Evolutionary conservation across 1,284 basidiomycete species (phyloP).

Genomic region (Ustilago vetiveriae): DNA sequence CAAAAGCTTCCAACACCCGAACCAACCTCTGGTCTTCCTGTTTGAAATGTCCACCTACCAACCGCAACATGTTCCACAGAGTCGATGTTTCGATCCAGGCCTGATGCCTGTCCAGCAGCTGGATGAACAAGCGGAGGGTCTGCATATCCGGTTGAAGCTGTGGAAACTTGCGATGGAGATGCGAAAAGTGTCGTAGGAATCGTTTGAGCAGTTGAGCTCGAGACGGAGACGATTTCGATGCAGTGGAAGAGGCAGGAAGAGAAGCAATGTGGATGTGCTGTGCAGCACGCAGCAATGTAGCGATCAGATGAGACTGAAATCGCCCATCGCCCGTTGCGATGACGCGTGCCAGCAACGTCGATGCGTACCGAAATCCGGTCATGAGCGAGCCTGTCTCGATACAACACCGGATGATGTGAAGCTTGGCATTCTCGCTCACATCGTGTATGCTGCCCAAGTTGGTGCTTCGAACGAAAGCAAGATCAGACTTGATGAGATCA

Average conservation of each 20-base stretch:
- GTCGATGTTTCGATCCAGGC: slow-evolving; percentile 17
- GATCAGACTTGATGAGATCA: slow-evolving; percentile 28
- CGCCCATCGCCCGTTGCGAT: background rate
- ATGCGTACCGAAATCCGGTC: slow-evolving; percentile 11
- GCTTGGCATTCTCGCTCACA: slow-evolving; percentile 14
- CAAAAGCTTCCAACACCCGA: slow-evolving; percentile 20
- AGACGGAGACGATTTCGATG: slow-evolving; percentile 10
- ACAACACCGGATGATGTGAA: slow-evolving; percentile 19
- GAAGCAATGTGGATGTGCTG: slow-evolving; percentile 12
- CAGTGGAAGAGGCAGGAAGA: background rate
- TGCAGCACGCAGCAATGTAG: slow-evolving; percentile 21
- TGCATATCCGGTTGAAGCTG: slow-evolving; percentile 6
- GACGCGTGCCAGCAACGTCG: background rate
- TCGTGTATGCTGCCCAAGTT: slow-evolving; percentile 11
- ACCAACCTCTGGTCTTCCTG: slow-evolving; percentile 4
- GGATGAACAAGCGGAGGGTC: slow-evolving; percentile 19
- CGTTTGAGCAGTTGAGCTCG: slow-evolving; percentile 27
- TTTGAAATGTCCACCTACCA: slow-evolving; percentile 17
- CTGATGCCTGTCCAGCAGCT: slow-evolving; percentile 18
- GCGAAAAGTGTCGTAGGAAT: slow-evolving; percentile 25
- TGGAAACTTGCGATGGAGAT: slow-evolving; percentile 9
- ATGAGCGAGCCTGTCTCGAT: slow-evolving; percentile 24
- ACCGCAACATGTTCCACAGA: slow-evolving; percentile 31
- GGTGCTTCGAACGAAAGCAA: slow-evolving; percentile 11
- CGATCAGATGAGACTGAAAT: slow-evolving; percentile 6